Percentiles rank a stretch among this genome's conserved stretches.
Evolutionary conservation across 2,329 filamentous ascomycete genomes (phyloP).

Genomic region (Chaetothyriales sp.): DNA sequence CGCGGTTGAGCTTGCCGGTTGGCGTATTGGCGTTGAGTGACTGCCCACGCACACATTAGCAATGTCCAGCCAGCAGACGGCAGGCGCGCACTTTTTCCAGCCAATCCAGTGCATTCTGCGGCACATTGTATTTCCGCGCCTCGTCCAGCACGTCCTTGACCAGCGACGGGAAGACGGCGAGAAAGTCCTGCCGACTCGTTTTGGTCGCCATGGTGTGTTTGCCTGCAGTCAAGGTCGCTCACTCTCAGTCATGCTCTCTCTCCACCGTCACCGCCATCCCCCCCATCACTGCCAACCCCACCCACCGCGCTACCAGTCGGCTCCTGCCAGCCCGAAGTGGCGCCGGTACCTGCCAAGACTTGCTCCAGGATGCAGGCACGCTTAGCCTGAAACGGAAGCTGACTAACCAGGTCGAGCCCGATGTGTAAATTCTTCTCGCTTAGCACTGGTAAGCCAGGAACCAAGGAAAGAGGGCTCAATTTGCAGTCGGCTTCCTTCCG

Average conservation of each 20-base stretch:
- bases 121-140: constrained; percentile 69
- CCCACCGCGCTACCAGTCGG: too few relatives aligned
- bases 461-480: too few relatives aligned
- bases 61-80: constrained; percentile 1
- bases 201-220: constrained; percentile 56
- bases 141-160: constrained; percentile 68
- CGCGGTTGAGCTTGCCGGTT: constrained; percentile 96
- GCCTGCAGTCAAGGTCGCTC: neutral
- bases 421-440: too few relatives aligned
- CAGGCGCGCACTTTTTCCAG: constrained; percentile 56
- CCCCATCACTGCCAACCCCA: neutral
- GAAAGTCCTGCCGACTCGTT: constrained; percentile 60
- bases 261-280: too few relatives aligned
- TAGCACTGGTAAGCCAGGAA: too few relatives aligned
- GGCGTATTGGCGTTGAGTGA: constrained; percentile 72
- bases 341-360: neutral
- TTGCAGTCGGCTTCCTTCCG: too few relatives aligned
- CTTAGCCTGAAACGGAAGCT: too few relatives aligned
- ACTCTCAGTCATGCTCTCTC: neutral
- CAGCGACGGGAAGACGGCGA: constrained; percentile 76
- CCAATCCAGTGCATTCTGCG: constrained; percentile 69
- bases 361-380: too few relatives aligned
- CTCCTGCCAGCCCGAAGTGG: neutral
- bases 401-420: too few relatives aligned
- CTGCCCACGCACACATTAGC: constrained; percentile 32